Conservation (phyloP, 768 basidiomycete species). For the Suillus occidentalis region DNA sequence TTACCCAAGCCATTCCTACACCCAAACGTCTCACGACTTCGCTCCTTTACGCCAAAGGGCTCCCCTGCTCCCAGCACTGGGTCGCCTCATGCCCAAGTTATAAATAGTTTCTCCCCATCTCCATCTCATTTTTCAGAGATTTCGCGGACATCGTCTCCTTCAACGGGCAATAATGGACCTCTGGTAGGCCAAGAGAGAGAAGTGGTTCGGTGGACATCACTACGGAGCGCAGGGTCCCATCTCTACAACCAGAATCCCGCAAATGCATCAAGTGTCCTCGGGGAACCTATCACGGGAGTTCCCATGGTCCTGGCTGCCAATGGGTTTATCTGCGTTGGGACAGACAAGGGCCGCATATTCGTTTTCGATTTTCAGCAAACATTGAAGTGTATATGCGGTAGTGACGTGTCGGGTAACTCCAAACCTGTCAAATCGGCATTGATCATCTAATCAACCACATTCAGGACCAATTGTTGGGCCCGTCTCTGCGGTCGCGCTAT, state of each 20-base stretch:
- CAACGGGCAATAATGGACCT: conserved; percentile 28
- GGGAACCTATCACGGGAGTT: conserved; percentile 53
- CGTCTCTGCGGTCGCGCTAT: conserved; percentile 87
- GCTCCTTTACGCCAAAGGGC: conserved; percentile 59
- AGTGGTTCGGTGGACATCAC: conserved; percentile 74
- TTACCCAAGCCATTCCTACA: conserved; percentile 60
- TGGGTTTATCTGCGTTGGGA: conserved; percentile 89
- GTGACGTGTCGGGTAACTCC: conserved; percentile 57
- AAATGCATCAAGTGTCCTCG: conserved; percentile 65
- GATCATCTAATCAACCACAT: conserved; percentile 19
- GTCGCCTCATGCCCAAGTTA: conserved; percentile 42
- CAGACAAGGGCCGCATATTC: conserved; percentile 70
- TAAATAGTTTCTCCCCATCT: conserved; percentile 49
- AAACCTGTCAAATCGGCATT: conserved; percentile 8
- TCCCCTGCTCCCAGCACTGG: conserved; percentile 42
- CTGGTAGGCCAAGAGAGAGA: conserved; percentile 41
- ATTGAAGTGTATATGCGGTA: conserved; percentile 76
- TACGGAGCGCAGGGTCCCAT: conserved; percentile 58
- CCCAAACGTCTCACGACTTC: conserved; percentile 77
- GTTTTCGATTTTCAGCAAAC: conserved; percentile 93
- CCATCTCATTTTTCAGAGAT: conserved; percentile 70
- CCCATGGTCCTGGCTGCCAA: conserved; percentile 85
- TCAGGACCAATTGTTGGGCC: conserved; percentile 65
- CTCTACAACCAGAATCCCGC: conserved; percentile 52
- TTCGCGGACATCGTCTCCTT: conserved; percentile 66